Base-by-base conservation (phyloP, 2,329 filamentous ascomycete species). In the Microcyclospora tardicrescens region DNA sequence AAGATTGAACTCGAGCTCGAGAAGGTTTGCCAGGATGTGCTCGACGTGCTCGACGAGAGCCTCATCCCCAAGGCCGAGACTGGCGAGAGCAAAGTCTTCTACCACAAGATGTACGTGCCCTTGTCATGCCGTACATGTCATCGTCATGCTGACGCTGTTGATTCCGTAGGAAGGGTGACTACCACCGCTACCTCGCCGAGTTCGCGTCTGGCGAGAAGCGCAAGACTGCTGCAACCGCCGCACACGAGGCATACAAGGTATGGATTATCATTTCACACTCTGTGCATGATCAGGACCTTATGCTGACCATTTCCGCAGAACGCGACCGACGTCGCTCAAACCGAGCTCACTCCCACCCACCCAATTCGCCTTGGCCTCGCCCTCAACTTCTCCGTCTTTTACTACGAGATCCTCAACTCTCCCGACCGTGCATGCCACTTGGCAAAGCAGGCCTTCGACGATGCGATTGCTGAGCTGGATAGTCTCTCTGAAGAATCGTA, bases 61-160 rank as follows among this genome's bases (percentile, higher is more conserved):
- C 75, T 96, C 60, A 96, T 96, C 62, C 87, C 87, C 67, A 89
- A 91, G 69, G 89, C 89, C 62, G 82, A 91, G 69, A 82, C 84
- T 53, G 89, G 89, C 71, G 89, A 96, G 76, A 94, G 86, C 66
- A 96, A 95, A 80, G 89, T 96, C 64, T 96, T 96, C 70, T 96
- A 96, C 75, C 87, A 95, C 81, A 96, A 96, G 80, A 96, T 96
- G 89, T 95, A 72, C 57, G 84, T 74, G 27, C 27, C 34, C 27
- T 24, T 24, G 8, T 24, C 19, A 24, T 8, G 19, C 19, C 19
- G 19, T 24, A 8, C 6, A 33, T 16, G 32, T 33, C 12, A 34
- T 11, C 11, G 12, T n/a, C 13, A 12, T 13, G 35, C 38, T 39
- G 19, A 13, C n/a, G 13, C 32, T 15, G 12, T 12, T 34, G 16